phyloP scores from a whole-genome alignment of 176 grass and related monocot species.

The Musa troglodytarum region DNA sequence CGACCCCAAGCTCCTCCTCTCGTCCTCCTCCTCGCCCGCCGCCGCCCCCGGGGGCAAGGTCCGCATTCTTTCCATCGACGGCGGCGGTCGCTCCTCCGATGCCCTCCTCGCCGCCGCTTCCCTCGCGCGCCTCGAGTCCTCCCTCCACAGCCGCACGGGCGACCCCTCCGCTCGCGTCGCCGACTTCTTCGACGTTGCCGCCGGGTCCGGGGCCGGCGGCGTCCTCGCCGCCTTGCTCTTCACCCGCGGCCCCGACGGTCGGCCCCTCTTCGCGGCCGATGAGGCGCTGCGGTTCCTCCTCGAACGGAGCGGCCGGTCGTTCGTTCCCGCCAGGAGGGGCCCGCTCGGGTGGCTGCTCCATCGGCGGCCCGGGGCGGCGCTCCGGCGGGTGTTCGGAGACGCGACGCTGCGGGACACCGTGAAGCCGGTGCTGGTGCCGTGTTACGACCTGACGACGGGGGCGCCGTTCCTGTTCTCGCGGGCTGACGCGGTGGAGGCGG shows the following conservation, averaged over 20 bases:
- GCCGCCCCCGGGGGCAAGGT: not conserved
- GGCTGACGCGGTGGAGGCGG: not conserved
- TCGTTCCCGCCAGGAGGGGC: not conserved
- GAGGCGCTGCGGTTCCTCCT: constrained; percentile 5
- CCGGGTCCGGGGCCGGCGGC: constrained; percentile 3
- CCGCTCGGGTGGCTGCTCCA: not conserved
- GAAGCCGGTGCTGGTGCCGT: not conserved
- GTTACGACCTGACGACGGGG: not conserved
- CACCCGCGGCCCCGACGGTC: not conserved
- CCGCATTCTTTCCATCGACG: constrained; percentile 9
- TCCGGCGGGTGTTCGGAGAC: constrained; percentile 1
- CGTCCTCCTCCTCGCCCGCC: not conserved
- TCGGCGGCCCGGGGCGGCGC: not conserved
- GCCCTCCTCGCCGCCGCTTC: not conserved
- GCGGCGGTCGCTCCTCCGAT: not conserved
- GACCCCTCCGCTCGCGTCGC: not conserved
- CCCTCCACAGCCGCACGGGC: constrained; percentile 1
- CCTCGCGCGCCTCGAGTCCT: constrained; percentile 2
- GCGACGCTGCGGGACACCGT: not conserved
- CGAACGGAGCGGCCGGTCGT: not conserved
- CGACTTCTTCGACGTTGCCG: constrained; percentile 6
- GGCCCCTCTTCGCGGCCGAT: not conserved
- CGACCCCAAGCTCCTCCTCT: constrained; percentile 25
- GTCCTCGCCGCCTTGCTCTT: constrained; percentile 13
- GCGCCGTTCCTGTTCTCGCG: constrained; percentile 1